Evolutionary conservation across 1,139 yeast genomes (phyloP).

Genomic region (Pichia sp.): DNA sequence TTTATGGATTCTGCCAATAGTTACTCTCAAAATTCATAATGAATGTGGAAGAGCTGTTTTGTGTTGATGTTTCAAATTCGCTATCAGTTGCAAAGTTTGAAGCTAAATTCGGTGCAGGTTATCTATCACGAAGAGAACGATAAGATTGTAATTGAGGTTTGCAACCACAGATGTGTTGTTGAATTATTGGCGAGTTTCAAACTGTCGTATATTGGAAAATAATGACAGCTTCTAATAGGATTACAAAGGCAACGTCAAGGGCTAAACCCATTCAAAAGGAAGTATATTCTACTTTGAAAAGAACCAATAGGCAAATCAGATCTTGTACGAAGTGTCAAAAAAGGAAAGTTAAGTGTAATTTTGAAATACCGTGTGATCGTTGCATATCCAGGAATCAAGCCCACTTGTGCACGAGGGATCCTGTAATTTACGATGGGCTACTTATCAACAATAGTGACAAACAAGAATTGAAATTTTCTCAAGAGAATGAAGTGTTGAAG

Average conservation of each 20-base stretch:
- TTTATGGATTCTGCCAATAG: background rate
- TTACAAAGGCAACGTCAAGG: background rate
- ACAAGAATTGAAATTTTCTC: constrained; percentile 21
- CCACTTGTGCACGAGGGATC: constrained; percentile 27
- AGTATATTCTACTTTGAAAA: constrained; percentile 11
- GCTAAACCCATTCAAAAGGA: background rate
- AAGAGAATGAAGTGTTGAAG: constrained; percentile 27
- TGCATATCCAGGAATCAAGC: constrained; percentile 29
- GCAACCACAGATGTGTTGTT: background rate
- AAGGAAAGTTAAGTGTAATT: constrained; percentile 31
- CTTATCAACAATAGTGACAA: constrained; percentile 21
- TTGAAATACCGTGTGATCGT: constrained; percentile 31
- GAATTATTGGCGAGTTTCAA: background rate
- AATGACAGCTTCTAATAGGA: background rate
- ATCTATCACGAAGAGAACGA: too few species aligned
- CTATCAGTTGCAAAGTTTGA: background rate
- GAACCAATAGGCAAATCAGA: constrained; percentile 26
- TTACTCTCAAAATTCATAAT: background rate
- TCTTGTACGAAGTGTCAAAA: constrained; percentile 29
- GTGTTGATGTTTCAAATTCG: background rate
- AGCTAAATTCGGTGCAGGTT: too few species aligned
- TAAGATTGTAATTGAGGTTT: too few species aligned
- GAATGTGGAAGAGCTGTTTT: background rate
- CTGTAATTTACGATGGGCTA: constrained; percentile 26
- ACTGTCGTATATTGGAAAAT: background rate